Percentiles rank a stretch among this genome's conserved stretches.
phyloP scores from a whole-genome alignment of 2,329 filamentous ascomycete species.

The Cucurbitaria berberidis region DNA sequence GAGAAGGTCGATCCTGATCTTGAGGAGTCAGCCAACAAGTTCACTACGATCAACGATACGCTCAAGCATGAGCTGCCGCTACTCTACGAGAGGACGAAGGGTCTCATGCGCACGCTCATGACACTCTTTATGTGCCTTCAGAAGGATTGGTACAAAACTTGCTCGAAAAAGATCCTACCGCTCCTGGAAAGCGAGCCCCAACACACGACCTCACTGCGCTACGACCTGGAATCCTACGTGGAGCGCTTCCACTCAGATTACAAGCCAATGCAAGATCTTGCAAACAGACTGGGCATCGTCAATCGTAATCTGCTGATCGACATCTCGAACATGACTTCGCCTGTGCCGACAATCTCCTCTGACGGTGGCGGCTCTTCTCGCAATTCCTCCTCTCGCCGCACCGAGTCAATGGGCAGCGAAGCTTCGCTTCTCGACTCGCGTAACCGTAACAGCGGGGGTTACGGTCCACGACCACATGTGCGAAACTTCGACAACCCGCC shows the following conservation, averaged over 20 bases:
- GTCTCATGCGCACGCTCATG: slow-evolving; percentile 81
- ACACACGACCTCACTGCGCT: slow-evolving; percentile 59
- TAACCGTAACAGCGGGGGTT: slow-evolving; percentile 69
- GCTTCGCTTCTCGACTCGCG: slow-evolving; percentile 38
- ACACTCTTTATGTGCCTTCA: slow-evolving; percentile 86
- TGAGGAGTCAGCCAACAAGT: slow-evolving; percentile 83
- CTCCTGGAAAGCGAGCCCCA: slow-evolving; percentile 66
- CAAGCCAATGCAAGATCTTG: slow-evolving; percentile 70
- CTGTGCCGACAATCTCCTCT: slow-evolving; percentile 52
- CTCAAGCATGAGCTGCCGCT: slow-evolving; percentile 90
- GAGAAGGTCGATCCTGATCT: slow-evolving; percentile 89
- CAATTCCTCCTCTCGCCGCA: slow-evolving; percentile 53
- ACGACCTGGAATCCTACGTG: slow-evolving; percentile 75
- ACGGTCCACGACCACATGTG: slow-evolving; percentile 49
- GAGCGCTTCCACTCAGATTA: slow-evolving; percentile 81
- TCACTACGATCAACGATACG: slow-evolving; percentile 88
- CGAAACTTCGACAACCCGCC: slow-evolving; percentile 37
- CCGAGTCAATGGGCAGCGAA: slow-evolving; percentile 50
- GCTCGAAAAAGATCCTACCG: slow-evolving; percentile 80
- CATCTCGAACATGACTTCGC: slow-evolving; percentile 64
- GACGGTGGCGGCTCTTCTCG: slow-evolving; percentile 50
- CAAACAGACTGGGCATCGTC: slow-evolving; percentile 75
- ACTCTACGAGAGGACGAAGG: slow-evolving; percentile 80
- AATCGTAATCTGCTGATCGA: slow-evolving; percentile 72
- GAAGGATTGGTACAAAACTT: slow-evolving; percentile 79